Evolutionary conservation across 192 early-diverging fungal species (phyloP).

Genomic region (Spinellus fusiger): DNA sequence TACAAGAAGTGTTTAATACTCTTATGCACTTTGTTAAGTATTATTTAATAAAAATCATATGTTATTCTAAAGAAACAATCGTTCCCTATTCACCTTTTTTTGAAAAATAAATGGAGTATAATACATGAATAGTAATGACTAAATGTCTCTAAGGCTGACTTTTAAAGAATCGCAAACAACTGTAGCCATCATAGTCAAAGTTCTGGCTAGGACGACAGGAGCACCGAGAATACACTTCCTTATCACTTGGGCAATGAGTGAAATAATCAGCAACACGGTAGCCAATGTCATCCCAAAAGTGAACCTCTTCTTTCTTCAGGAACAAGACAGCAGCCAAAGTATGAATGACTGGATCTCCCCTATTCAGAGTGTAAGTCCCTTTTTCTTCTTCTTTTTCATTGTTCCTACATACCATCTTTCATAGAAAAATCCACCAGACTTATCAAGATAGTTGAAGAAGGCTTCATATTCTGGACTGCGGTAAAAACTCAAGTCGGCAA

Average conservation of each 20-base stretch:
- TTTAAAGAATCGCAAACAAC: slow-evolving; percentile 28
- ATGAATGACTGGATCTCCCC: slow-evolving; percentile 71
- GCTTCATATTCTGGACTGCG: slow-evolving; percentile 42
- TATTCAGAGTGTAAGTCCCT: slow-evolving; percentile 8
- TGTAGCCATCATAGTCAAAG: slow-evolving; percentile 34
- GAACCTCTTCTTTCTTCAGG: slow-evolving; percentile 58
- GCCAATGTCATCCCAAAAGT: slow-evolving; percentile 68
- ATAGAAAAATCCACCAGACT: slow-evolving; percentile 66
- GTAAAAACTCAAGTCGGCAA: slow-evolving; percentile 52
- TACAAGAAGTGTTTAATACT: too few species aligned
- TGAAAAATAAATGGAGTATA: too few species aligned
- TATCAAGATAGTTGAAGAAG: slow-evolving; percentile 61
- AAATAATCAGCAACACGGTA: slow-evolving; percentile 53
- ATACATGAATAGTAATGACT: too few species aligned
- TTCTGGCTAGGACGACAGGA: slow-evolving; percentile 45
- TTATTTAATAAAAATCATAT: too few species aligned
- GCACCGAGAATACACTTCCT: slow-evolving; percentile 28
- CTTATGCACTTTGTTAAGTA: too few species aligned
- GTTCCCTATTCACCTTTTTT: too few species aligned
- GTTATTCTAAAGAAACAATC: too few species aligned
- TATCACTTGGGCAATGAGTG: slow-evolving; percentile 63
- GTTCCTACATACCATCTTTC: slow-evolving; percentile 43
- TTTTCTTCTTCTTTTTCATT: neutral
- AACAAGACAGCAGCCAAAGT: slow-evolving; percentile 56
- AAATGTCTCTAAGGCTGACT: slow-evolving; percentile 31